phyloP scores from a whole-genome alignment of 2,329 filamentous ascomycete species.

The Tolypocladium tundrense region DNA sequence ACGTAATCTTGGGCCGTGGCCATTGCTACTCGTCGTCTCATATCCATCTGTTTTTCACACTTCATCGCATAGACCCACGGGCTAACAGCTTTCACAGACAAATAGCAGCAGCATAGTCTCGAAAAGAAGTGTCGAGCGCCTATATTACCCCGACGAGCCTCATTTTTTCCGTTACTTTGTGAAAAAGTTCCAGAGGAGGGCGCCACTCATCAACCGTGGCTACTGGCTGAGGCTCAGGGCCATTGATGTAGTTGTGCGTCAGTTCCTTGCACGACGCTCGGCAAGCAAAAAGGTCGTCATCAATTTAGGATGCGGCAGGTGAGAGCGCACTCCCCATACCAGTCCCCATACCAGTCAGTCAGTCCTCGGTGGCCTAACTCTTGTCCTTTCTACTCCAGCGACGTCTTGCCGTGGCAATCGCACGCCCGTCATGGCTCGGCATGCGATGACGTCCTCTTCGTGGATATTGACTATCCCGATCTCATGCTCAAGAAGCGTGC shows the following conservation, averaged over 20 bases:
- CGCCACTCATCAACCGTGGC: constrained; percentile 83
- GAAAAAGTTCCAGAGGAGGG: constrained; percentile 67
- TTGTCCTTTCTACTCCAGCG: constrained; percentile 39
- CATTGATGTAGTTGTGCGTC: constrained; percentile 62
- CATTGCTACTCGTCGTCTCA: background rate
- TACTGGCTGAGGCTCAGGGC: constrained; percentile 81
- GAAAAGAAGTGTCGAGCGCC: constrained; percentile 81
- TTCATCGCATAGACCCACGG: background rate
- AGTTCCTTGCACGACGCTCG: constrained; percentile 53
- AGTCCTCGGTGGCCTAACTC: background rate
- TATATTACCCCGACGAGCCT: constrained; percentile 68
- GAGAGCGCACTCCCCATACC: constrained; percentile 33
- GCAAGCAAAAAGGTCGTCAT: constrained; percentile 61
- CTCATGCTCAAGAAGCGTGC: constrained; percentile 65
- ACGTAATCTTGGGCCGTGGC: constrained; percentile 15
- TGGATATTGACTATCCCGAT: constrained; percentile 80
- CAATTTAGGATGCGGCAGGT: constrained; percentile 87
- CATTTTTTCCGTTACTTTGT: constrained; percentile 88
- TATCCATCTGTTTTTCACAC: no score
- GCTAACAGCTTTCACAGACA: constrained; percentile 39
- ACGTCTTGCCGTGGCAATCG: constrained; percentile 79
- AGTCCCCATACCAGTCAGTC: background rate
- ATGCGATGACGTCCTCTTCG: constrained; percentile 53
- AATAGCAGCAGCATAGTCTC: constrained; percentile 90
- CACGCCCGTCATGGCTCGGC: constrained; percentile 53